These are phyloP conservation scores for Nidularia sp. DNA, from an alignment of 768 basidiomycete genomes.

Conservation along the genomic window DNA sequence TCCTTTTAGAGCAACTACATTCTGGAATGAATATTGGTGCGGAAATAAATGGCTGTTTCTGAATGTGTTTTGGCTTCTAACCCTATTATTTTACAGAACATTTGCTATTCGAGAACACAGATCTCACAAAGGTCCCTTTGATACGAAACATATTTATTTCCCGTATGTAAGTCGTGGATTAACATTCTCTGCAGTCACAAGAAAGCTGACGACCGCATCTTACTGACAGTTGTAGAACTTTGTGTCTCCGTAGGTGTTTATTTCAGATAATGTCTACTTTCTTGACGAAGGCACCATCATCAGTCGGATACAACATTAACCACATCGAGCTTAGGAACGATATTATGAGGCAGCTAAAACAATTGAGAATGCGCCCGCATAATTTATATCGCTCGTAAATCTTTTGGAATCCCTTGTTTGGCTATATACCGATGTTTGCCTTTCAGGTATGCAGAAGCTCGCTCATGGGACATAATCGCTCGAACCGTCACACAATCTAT, in stretches of 20 bases:
- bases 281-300: neutral
- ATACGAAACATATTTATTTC: conserved; percentile 35
- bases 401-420: neutral
- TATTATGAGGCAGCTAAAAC: conserved; percentile 11
- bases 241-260: conserved; percentile 40
- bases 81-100: conserved; percentile 12
- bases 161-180: conserved; percentile 39
- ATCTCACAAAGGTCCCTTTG: conserved; percentile 7
- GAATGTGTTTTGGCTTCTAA: too few species aligned
- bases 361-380: conserved; percentile 3
- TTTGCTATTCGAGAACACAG: conserved; percentile 19
- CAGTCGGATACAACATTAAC: conserved; percentile 25
- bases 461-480: conserved; percentile 7
- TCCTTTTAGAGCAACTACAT: conserved; percentile 22
- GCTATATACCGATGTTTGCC: neutral
- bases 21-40: conserved; percentile 15
- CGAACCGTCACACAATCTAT: conserved; percentile 7
- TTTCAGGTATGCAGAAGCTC: conserved; percentile 9
- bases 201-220: neutral
- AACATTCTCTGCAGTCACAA: neutral
- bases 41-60: too few species aligned
- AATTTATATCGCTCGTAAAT: conserved; percentile 7
- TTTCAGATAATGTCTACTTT: too few species aligned
- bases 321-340: conserved; percentile 6
- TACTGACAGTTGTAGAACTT: conserved; percentile 38